Percentiles rank a stretch among this genome's conserved stretches.
These are phyloP conservation scores for Talinum fruticosum DNA, from an alignment of 148 eudicot species.

Conservation along the genomic window DNA sequence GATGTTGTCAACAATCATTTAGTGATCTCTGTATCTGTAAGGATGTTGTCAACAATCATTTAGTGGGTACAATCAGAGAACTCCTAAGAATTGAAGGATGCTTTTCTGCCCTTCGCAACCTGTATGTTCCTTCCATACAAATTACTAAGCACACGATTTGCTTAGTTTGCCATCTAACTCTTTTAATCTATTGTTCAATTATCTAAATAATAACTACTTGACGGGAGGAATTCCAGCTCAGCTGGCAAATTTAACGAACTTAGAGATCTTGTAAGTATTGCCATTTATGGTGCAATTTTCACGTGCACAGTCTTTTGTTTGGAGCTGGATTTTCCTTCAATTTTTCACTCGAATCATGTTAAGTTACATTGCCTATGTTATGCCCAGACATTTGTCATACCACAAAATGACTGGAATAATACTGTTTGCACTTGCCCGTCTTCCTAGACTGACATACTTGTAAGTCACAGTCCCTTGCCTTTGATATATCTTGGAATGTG, in stretches of 20 bases:
- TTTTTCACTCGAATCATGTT: neutral
- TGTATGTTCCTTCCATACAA: slow-evolving; percentile 46
- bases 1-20: slow-evolving; percentile 93
- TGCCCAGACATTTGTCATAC: slow-evolving; percentile 70
- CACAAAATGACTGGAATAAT: slow-evolving; percentile 95
- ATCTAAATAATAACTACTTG: slow-evolving; percentile 87
- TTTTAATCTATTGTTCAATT: slow-evolving; percentile 37
- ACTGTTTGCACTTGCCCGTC: slow-evolving; percentile 74
- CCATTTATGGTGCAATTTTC: neutral
- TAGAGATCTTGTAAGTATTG: slow-evolving; percentile 89
- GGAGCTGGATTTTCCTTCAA: neutral
- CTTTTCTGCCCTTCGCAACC: slow-evolving; percentile 90
- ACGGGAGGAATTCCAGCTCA: slow-evolving; percentile 94
- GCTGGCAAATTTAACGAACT: slow-evolving; percentile 78
- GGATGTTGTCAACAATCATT: slow-evolving; percentile 92
- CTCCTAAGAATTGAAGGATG: slow-evolving; percentile 93
- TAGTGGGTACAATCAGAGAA: slow-evolving; percentile 95
- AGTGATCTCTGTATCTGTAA: slow-evolving; percentile 51
- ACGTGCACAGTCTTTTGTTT: neutral
- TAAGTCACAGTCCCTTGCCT: slow-evolving; percentile 37
- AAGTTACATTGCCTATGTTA: slow-evolving; percentile 7
- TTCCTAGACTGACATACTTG: slow-evolving; percentile 86
- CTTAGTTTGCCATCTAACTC: slow-evolving; percentile 11
- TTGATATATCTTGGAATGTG: neutral
- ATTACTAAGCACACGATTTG: neutral